A percentile compares a stretch with the other conserved stretches of the same genome.
Evolutionary conservation across 2,329 filamentous ascomycete genomes (phyloP).

Genomic region (Phyllosticta citriasiana): DNA sequence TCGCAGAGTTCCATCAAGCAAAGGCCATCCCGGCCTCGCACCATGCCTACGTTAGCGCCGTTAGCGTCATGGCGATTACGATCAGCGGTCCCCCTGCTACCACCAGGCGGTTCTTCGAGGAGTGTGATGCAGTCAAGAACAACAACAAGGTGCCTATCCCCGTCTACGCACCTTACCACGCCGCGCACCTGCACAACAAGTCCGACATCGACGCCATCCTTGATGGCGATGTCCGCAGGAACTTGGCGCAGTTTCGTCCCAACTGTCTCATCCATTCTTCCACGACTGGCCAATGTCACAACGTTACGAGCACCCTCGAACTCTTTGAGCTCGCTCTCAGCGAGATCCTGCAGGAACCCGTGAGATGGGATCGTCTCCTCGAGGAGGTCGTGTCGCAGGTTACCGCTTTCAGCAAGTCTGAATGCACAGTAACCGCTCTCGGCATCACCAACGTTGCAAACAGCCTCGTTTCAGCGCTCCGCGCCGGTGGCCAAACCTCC

Average conservation of each 20-base stretch:
- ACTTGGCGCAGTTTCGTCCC: conserved; percentile 34
- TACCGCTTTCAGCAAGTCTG: conserved; percentile 29
- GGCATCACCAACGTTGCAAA: conserved; percentile 45
- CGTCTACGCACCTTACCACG: conserved; percentile 51
- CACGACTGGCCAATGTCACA: conserved; percentile 35
- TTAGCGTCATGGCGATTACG: conserved; percentile 49
- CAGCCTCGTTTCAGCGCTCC: conserved; percentile 45
- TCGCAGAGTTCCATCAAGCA: conserved; percentile 49
- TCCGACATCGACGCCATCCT: conserved; percentile 44
- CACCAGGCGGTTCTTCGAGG: conserved; percentile 41
- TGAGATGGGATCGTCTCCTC: conserved; percentile 40
- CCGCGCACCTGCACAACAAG: conserved; percentile 43
- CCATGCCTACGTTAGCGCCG: conserved; percentile 49
- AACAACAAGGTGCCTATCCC: conserved; percentile 44
- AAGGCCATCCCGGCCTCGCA: conserved; percentile 42
- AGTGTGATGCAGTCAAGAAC: conserved; percentile 38
- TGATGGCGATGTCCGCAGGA: conserved; percentile 26
- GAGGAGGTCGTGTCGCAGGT: conserved; percentile 39
- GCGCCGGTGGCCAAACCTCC: conserved; percentile 38
- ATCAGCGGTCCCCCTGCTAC: conserved; percentile 49
- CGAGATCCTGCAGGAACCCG: conserved; percentile 38
- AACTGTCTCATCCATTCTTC: conserved; percentile 38
- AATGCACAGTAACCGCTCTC: conserved; percentile 38
- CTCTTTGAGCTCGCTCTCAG: conserved; percentile 33
- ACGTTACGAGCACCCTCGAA: conserved; percentile 36